Percentiles rank a stretch among this genome's conserved stretches.
These are phyloP conservation scores for Russula sp. DNA, from an alignment of 768 basidiomycete genomes.

Conservation along the genomic window DNA sequence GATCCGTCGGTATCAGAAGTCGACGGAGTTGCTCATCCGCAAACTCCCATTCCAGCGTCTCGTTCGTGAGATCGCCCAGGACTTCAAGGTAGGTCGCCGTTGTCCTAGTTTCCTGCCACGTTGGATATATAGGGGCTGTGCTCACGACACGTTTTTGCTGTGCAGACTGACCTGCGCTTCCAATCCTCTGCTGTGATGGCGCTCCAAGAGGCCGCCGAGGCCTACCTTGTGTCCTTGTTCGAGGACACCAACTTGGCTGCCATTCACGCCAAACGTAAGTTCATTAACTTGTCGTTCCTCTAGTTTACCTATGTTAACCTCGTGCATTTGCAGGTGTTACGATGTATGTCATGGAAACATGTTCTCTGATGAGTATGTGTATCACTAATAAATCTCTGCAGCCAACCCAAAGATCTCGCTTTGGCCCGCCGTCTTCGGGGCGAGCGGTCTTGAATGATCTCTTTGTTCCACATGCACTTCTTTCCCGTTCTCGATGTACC, in stretches of 20 bases:
- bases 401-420: conserved; percentile 79
- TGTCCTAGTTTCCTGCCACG: background rate
- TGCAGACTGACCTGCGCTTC: conserved; percentile 85
- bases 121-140: background rate
- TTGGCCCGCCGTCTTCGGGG: conserved; percentile 74
- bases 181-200: conserved; percentile 94
- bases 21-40: conserved; percentile 96
- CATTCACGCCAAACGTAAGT: conserved; percentile 72
- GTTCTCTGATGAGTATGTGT: background rate
- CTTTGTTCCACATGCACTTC: background rate
- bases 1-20: conserved; percentile 97
- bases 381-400: conserved; percentile 26
- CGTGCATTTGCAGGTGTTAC: conserved; percentile 16
- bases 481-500: background rate
- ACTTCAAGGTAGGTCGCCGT: conserved; percentile 67
- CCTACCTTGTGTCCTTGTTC: conserved; percentile 79
- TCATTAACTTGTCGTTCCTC: background rate
- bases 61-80: conserved; percentile 95
- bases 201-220: conserved; percentile 88
- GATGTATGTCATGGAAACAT: conserved; percentile 14
- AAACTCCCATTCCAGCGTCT: conserved; percentile 99
- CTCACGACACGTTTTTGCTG: conserved; percentile 12
- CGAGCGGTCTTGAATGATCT: conserved; percentile 51
- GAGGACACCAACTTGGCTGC: conserved; percentile 90
- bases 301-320: background rate